Base-by-base conservation (phyloP, 768 basidiomycete species). In the Serendipita sp. region DNA sequence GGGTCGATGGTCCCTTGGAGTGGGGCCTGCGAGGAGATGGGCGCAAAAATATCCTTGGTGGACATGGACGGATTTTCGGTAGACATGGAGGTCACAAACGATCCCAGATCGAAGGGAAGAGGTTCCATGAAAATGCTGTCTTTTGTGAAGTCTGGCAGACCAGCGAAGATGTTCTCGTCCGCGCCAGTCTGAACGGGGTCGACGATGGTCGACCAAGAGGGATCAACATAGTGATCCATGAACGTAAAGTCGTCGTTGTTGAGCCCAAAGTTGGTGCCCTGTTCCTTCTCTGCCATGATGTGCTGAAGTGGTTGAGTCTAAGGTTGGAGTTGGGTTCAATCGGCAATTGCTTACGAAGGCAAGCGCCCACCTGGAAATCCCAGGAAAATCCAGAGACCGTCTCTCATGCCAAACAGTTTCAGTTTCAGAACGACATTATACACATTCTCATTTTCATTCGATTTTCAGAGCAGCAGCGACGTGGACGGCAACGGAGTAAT, bases 201-300 rank as follows among this genome's bases (percentile, higher is more conserved):
- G 33, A 28, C 26, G 31, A 58, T n/a, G 17, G 53, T 22, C 24
- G 53, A 28, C 53, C 53, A 58, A 24, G 53, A 58, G 30, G 53
- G 53, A 58, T 58, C 53, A 24, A 58, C 53, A 58, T 58, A 58
- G 53, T 58, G 53, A 58, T 58, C 53, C 20, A 58, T 22, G 33
- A 58, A 58, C 17, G 53, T 58, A 20, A 58, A 58, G 30, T 58
- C 53, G 53, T 58, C 53, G 53, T 58, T 58, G 26, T n/a, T 31
- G 45, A 48, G 45, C n/a, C 9, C 45, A 9, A 48, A 20, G 20
- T 31, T 58, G 24, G 17, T n/a, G 26, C 53, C 26, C 30, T 58
- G 53, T n/a, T 22, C 24, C 31, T 58, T 58, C 53, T n/a, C 24
- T n/a, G 53, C 24, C 53, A 58, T 58, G 53, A 58, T 50, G 45